Conservation (phyloP, 345 rosid genomes). For the Pistacia integerrima region DNA sequence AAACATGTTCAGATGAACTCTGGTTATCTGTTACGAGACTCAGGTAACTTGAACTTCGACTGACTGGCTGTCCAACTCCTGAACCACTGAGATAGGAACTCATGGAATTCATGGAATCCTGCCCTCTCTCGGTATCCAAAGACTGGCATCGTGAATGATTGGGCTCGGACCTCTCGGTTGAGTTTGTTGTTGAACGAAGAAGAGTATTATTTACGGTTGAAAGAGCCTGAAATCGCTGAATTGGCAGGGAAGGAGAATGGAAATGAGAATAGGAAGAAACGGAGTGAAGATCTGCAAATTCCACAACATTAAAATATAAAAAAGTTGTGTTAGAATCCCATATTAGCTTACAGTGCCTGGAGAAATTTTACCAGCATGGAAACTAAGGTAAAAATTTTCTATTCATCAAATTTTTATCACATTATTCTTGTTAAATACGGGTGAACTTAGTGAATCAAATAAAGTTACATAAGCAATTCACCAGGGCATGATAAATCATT, state of each 20-base stretch:
- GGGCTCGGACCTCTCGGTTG: conserved; percentile 19
- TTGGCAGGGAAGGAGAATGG: conserved; percentile 51
- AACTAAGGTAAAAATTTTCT: not conserved
- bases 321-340: not conserved
- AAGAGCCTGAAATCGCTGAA: conserved; percentile 70
- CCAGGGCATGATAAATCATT: not conserved
- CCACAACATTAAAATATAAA: conserved; percentile 11
- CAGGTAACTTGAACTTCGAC: conserved; percentile 42
- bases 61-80: conserved; percentile 35
- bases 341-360: not conserved
- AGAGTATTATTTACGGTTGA: conserved; percentile 48
- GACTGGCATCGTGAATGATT: conserved; percentile 48
- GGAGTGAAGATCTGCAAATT: conserved; percentile 43
- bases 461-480: not conserved
- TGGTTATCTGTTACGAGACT: conserved; percentile 44
- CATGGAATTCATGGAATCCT: conserved; percentile 24
- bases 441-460: not conserved
- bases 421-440: not conserved
- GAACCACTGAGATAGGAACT: conserved; percentile 39
- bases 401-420: not conserved
- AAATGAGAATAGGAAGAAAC: conserved; percentile 41
- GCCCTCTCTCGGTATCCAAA: conserved; percentile 44
- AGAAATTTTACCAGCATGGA: not conserved
- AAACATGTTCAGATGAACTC: conserved; percentile 57
- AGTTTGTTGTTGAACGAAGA: conserved; percentile 41